Evolutionary conservation across 257 asterid species (phyloP), one percentile per base, ranked within the genome.

Genomic region (Penstemon barbatus): DNA sequence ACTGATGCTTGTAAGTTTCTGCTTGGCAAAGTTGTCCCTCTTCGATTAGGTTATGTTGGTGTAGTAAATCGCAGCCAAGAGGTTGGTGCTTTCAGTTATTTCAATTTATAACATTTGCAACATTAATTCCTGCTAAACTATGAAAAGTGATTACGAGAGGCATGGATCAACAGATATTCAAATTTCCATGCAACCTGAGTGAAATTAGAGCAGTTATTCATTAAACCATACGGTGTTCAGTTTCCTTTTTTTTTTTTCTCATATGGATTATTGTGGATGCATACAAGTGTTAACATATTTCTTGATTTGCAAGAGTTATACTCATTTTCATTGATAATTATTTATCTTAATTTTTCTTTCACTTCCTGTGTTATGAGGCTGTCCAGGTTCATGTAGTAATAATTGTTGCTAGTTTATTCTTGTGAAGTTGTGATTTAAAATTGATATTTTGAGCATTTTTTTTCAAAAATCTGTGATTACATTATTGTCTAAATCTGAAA

Each of bases 41-140:
- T 91, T 76, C 84, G 89, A 63, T 94, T 91, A 75, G 97, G 97
- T 65, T 91, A 91, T 70, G 84, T 91, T 18, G 96, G 97, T 43
- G 90, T 91, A 57, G 96, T 91, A 65, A 91, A 91, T 79, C 96
- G 96, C 44, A 83, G 92, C 70, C 96, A 91, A 75, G 92, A 88
- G 97, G 97, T 90, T 81, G 5, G 33, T 38, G 12, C n/a, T 60
- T 12, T 12, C 19, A 39, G 8, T 39, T 39, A 8, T 38, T n/a
- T 60, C n/a, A 6, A 10, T 11, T 59, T 12, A 11, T 13, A 11
- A 10, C 6, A 4, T 9, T 58, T 10, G 48, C 18, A 12, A 40
- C 37, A 8, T n/a, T 42, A 25, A 25, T 25, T 25, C 33, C 33
- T 1, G 33, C 2, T 25, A 25, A 25, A 25, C 33, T 25, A 25